Percentiles rank a stretch among this genome's conserved stretches.
Evolutionary conservation across 495 filamentous ascomycete species (phyloP).

Genomic region (Tuber umbilicatum): DNA sequence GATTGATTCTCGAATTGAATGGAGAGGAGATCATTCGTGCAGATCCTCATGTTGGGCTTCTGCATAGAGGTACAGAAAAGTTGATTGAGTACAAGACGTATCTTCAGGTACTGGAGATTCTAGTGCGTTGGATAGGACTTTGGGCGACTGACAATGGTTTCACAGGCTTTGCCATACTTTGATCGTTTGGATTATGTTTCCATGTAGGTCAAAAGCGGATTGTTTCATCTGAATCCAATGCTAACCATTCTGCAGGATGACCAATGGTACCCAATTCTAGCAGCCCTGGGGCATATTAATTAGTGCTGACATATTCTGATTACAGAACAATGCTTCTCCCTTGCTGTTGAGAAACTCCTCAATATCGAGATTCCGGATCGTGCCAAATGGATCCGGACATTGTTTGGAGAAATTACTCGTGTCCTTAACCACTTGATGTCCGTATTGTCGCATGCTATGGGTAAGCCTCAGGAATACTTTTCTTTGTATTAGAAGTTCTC

Average conservation of each 20-base stretch:
- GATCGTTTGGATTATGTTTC: constrained; percentile 98
- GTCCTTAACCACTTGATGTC: constrained; percentile 98
- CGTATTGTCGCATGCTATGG: constrained; percentile 93
- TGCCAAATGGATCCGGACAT: constrained; percentile 92
- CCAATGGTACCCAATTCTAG: neutral
- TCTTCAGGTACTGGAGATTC: constrained; percentile 53
- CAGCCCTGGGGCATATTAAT: neutral
- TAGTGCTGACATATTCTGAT: constrained; percentile 52
- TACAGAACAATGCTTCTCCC: constrained; percentile 93
- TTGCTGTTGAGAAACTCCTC: constrained; percentile 95
- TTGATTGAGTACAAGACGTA: constrained; percentile 99
- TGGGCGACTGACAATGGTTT: neutral
- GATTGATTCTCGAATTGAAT: constrained; percentile 94
- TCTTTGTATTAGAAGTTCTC: neutral
- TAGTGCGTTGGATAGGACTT: neutral
- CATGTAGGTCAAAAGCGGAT: constrained; percentile 51
- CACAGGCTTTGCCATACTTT: constrained; percentile 86
- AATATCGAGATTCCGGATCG: constrained; percentile 94
- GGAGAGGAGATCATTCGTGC: constrained; percentile 95
- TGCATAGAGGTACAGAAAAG: constrained; percentile 98
- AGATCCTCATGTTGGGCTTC: constrained; percentile 92
- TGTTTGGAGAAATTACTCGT: constrained; percentile 96
- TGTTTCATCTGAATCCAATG: neutral
- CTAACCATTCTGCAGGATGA: neutral
- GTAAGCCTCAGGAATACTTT: constrained; percentile 6